These are phyloP conservation scores for Paraconiothyrium brasiliense DNA, from an alignment of 2,329 filamentous ascomycete genomes.

Conservation along the genomic window DNA sequence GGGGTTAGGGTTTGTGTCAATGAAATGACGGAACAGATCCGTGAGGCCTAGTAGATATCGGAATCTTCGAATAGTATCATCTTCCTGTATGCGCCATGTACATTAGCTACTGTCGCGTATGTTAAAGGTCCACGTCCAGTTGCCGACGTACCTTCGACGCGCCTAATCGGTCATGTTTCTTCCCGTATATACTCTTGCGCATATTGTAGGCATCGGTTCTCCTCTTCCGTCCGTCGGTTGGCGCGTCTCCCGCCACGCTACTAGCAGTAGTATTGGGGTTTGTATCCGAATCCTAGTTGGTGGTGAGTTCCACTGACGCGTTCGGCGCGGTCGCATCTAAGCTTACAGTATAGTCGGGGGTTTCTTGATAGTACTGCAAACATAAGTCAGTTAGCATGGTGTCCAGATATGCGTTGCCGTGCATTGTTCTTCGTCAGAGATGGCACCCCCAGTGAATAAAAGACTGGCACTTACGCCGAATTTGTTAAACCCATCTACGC, in stretches of 20 bases:
- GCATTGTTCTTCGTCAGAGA: conserved; percentile 8
- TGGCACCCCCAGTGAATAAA: conserved; percentile 16
- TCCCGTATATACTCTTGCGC: conserved; percentile 90
- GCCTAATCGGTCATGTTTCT: conserved; percentile 90
- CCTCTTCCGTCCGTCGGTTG: conserved; percentile 80
- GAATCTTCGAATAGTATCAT: conserved; percentile 93
- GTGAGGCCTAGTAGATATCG: conserved; percentile 94
- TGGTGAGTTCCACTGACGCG: conserved; percentile 29
- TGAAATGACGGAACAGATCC: conserved; percentile 98
- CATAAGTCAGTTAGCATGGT: conserved; percentile 42
- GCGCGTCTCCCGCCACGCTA: conserved; percentile 81
- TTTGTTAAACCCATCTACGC: conserved; percentile 46
- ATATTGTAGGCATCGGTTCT: conserved; percentile 88
- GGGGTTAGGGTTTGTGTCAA: conserved; percentile 95
- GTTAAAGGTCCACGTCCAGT: conserved; percentile 12
- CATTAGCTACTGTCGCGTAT: conserved; percentile 18
- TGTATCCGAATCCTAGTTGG: conserved; percentile 68
- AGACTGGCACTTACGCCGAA: conserved; percentile 39
- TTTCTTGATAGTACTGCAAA: conserved; percentile 63
- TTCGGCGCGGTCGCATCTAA: conserved; percentile 1
- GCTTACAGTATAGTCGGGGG: conserved; percentile 68
- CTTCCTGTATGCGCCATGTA: conserved; percentile 68
- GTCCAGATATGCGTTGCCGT: conserved; percentile 2
- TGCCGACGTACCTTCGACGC: conserved; percentile 79
- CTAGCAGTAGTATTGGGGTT: conserved; percentile 77